A percentile compares a stretch with the other conserved stretches of the same genome.
Evolutionary conservation across 306 rosid species (phyloP).

Genomic region (Canavalia gladiata): DNA sequence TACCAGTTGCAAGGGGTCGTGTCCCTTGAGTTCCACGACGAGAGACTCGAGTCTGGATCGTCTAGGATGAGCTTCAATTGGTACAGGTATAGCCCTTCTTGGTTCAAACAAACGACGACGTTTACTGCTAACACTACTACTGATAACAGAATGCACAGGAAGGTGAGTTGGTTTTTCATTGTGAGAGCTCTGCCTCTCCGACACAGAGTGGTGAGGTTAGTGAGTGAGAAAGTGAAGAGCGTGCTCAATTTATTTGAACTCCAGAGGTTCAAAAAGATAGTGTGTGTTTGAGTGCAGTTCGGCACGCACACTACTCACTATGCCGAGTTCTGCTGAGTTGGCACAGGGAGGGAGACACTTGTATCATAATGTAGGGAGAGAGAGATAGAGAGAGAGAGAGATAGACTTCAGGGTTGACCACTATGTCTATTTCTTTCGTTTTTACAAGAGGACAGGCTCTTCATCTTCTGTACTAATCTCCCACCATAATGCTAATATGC

Average conservation of each 20-base stretch:
- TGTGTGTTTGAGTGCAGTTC: slow-evolving; percentile 41
- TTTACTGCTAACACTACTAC: not conserved
- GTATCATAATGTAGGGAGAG: not conserved
- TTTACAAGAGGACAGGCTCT: not conserved
- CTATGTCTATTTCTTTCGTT: not conserved
- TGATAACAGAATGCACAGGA: slow-evolving; percentile 7
- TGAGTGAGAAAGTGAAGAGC: not conserved
- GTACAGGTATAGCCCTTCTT: slow-evolving; percentile 74
- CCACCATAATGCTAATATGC: not conserved
- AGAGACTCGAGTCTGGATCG: slow-evolving; percentile 64
- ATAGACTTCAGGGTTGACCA: slow-evolving; percentile 7
- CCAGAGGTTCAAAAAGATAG: not conserved
- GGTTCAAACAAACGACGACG: slow-evolving; percentile 56
- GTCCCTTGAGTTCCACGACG: slow-evolving; percentile 70
- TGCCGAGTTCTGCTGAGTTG: slow-evolving; percentile 3
- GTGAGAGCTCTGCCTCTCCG: not conserved
- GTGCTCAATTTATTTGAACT: slow-evolving; percentile 20
- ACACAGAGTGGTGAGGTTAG: not conserved
- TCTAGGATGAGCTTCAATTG: slow-evolving; percentile 64
- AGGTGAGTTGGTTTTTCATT: not conserved
- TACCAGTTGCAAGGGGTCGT: slow-evolving; percentile 76
- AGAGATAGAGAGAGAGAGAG: too few relatives aligned
- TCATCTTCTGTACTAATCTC: not conserved
- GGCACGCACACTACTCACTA: slow-evolving; percentile 33
- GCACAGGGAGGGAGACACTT: slow-evolving; percentile 11